Percentiles rank a stretch among this genome's conserved stretches.
Evolutionary conservation across 108 stramenopile species (phyloP).

Genomic region (Fistulifera pelliculosa): DNA sequence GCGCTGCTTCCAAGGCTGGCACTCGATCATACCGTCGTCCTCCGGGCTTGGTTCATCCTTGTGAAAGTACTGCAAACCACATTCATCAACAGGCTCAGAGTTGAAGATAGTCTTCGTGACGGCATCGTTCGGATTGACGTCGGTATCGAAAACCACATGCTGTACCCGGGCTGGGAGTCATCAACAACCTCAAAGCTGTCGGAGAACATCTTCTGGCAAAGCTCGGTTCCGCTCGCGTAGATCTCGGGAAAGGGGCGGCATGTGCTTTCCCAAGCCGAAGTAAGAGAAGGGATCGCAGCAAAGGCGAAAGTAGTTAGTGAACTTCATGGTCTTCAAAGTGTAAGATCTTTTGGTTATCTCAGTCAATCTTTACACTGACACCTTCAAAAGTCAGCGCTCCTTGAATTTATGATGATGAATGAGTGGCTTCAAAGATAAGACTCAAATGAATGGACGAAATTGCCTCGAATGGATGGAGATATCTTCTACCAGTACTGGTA

Average conservation of each 20-base stretch:
- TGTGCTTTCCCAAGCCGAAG: neutral
- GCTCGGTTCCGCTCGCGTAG: constrained; percentile 8
- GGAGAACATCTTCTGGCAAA: constrained; percentile 9
- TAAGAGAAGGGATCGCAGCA: too few relatives aligned
- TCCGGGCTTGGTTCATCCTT: constrained; percentile 8
- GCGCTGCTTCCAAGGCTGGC: constrained; percentile 4
- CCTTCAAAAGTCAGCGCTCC: too few relatives aligned
- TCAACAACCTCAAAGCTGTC: constrained; percentile 7
- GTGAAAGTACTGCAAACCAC: constrained; percentile 7
- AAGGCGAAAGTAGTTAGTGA: too few relatives aligned
- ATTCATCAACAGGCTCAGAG: neutral
- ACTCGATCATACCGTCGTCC: constrained; percentile 7
- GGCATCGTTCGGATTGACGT: constrained; percentile 9
- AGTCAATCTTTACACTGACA: too few relatives aligned
- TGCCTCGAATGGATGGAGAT: too few relatives aligned
- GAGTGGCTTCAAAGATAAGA: too few relatives aligned
- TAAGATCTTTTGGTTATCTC: too few relatives aligned
- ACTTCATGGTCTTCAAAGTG: too few relatives aligned
- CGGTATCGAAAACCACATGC: constrained; percentile 13
- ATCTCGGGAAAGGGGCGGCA: constrained; percentile 7
- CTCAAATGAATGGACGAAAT: too few relatives aligned
- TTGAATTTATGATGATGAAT: too few relatives aligned
- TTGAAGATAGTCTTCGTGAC: neutral
- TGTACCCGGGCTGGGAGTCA: constrained; percentile 2
- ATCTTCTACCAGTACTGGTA: too few relatives aligned